Conservation (phyloP, 1,284 basidiomycete genomes). For the Lignosus rhinocerotis region DNA sequence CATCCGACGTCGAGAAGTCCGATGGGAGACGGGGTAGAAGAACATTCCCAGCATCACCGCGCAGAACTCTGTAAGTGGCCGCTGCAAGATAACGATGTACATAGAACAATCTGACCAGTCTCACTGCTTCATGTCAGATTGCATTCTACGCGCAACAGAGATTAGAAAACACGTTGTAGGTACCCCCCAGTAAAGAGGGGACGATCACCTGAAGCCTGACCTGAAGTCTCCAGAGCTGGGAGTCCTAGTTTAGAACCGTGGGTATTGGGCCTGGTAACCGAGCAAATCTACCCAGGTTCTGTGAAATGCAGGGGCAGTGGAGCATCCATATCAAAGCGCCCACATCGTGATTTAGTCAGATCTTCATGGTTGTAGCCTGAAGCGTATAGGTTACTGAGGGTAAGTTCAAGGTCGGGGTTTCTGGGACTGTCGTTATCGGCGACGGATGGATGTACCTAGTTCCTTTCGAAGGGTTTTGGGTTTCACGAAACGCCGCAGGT, state of each 20-base stretch:
- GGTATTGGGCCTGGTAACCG: slow-evolving; percentile 8
- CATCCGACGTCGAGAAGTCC: slow-evolving; percentile 17
- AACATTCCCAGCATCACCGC: slow-evolving; percentile 19
- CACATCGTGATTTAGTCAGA: slow-evolving; percentile 1
- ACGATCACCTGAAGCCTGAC: slow-evolving; percentile 14
- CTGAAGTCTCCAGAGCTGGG: slow-evolving; percentile 4
- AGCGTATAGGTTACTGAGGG: slow-evolving; percentile 18
- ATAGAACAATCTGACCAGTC: slow-evolving; percentile 2
- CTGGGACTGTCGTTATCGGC: not conserved
- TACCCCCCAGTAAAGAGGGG: slow-evolving; percentile 13
- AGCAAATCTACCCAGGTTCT: slow-evolving; percentile 5
- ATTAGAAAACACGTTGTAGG: slow-evolving; percentile 14
- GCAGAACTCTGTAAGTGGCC: slow-evolving; percentile 5
- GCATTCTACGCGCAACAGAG: slow-evolving; percentile 3
- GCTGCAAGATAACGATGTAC: slow-evolving; percentile 15
- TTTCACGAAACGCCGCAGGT: slow-evolving; percentile 5
- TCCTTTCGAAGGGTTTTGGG: not conserved
- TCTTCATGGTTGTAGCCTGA: slow-evolving; percentile 14
- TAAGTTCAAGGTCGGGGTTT: not conserved
- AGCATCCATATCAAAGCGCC: slow-evolving; percentile 3
- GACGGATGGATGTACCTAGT: not conserved
- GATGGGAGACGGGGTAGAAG: slow-evolving; percentile 14
- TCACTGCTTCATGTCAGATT: slow-evolving; percentile 3
- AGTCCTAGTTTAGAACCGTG: slow-evolving; percentile 10
- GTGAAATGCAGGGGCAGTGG: slow-evolving; percentile 1